Evolutionary conservation across 768 basidiomycete species (phyloP), one percentile per base, ranked within the genome.

Genomic region (Collybiopsis luxurians): DNA sequence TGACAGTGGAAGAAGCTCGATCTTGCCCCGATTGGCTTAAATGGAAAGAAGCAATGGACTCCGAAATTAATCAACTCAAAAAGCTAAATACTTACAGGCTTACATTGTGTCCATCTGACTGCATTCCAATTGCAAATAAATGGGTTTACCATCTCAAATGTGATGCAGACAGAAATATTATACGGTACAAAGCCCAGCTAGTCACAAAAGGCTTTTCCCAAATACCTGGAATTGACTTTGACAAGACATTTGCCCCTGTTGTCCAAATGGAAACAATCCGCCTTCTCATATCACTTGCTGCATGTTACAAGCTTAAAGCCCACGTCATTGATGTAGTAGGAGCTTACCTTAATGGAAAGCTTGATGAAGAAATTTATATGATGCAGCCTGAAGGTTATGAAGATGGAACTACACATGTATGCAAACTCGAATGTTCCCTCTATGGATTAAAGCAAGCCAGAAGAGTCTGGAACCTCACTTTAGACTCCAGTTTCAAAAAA

Each of bases 301-400:
- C 71, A 0, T 17, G 23, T 0, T 39, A 65, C 12, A 60, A 67
- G 49, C 67, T 69, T 59, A 63, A 71, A 11, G 31, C 75, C 12
- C 59, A 73, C 43, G 63, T 45, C 21, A 60, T 73, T 13, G 72
- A 77, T 59, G 65, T 76, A 26, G 48, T 43, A 11, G 50, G 47
- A 19, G 59, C 54, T 1, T 60, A 50, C 39, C 55, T 61, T 5
- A 58, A 61, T 53, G 60, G 57, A 23, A 21, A 51, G 38, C 44
- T 59, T 3, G 13, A 42, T 19, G 61, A 62, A 38, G 59, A 62
- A 47, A 60, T 62, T 6, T 62, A 59, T 23, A 59, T 59, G 60
- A 51, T 53, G 31, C 61, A 62, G 43, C 60, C 60, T 10, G 43
- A 53, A 21, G 26, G 43, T 15, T 59, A 47, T 30, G 47, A 40